phyloP scores from a whole-genome alignment of 2,329 filamentous ascomycete species.

The Arachnopeziza araneosa region DNA sequence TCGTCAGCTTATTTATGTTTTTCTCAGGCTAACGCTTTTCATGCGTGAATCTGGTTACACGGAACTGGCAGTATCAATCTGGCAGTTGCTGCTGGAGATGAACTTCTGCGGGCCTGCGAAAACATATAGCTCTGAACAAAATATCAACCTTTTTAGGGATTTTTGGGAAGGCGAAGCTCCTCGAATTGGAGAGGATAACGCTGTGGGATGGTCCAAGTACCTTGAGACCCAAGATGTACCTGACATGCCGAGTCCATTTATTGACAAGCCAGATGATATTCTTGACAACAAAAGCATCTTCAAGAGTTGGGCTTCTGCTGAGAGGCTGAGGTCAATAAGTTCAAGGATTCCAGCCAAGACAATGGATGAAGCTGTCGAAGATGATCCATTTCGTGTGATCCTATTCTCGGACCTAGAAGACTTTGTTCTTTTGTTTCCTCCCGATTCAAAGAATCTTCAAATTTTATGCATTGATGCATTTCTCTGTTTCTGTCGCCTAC shows the following conservation, averaged over 20 bases:
- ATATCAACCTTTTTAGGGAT: conserved; percentile 48
- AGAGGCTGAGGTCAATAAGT: conserved; percentile 42
- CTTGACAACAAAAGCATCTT: conserved; percentile 30
- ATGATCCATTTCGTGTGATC: conserved; percentile 78
- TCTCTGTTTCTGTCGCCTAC: conserved; percentile 60
- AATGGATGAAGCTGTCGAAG: conserved; percentile 66
- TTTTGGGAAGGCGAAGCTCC: conserved; percentile 87
- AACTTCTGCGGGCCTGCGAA: conserved; percentile 53
- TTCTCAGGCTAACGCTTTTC: conserved; percentile 69
- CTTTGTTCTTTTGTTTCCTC: conserved; percentile 51
- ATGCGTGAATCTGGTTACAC: conserved; percentile 71
- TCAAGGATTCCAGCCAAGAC: conserved; percentile 64
- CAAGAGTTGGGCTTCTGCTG: conserved; percentile 43
- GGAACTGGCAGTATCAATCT: conserved; percentile 71
- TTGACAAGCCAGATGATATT: conserved; percentile 14
- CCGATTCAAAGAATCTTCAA: conserved; percentile 32
- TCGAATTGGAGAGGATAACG: conserved; percentile 68
- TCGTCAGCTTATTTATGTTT: conserved; percentile 56
- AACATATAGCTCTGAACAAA: conserved; percentile 12
- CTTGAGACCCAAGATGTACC: conserved; percentile 28
- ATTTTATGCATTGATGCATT: conserved; percentile 62
- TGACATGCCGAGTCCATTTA: conserved; percentile 14
- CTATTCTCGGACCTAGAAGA: conserved; percentile 71
- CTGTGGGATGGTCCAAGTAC: conserved; percentile 65
- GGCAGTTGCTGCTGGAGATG: conserved; percentile 77